A percentile compares a stretch with the other conserved stretches of the same genome.
These are phyloP conservation scores for Rutstroemia sp. DNA, from an alignment of 2,329 filamentous ascomycete genomes.

Conservation along the genomic window DNA sequence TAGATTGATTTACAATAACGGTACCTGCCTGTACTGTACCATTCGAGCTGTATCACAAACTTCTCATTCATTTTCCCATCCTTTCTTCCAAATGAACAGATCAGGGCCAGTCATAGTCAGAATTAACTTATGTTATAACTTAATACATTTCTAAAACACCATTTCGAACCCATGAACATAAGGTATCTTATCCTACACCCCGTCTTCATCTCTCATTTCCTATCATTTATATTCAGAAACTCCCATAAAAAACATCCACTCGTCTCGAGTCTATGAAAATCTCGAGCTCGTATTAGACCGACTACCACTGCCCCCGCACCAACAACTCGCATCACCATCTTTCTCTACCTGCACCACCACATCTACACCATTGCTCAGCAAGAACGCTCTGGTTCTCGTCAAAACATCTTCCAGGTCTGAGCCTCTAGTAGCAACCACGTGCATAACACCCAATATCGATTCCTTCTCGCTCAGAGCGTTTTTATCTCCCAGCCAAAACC, in stretches of 20 bases:
- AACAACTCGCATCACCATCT: conserved; percentile 64
- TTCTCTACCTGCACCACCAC: conserved; percentile 82
- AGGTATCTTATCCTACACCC: background rate
- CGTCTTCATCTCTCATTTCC: background rate
- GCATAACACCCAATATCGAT: conserved; percentile 73
- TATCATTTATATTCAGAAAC: background rate
- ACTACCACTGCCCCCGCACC: conserved; percentile 39
- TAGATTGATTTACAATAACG: no score
- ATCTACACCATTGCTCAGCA: conserved; percentile 66
- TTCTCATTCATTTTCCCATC: no score
- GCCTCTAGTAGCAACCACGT: conserved; percentile 67
- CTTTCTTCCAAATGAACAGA: no score
- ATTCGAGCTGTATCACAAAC: no score
- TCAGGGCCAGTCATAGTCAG: no score
- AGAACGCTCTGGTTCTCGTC: conserved; percentile 64
- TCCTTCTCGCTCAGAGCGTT: conserved; percentile 32
- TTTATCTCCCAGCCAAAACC: conserved; percentile 85
- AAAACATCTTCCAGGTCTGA: conserved; percentile 78
- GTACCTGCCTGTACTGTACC: no score
- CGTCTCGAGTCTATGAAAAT: conserved; percentile 1
- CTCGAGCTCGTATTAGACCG: conserved; percentile 3
- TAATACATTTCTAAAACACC: background rate
- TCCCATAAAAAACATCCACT: background rate
- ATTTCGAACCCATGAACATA: background rate
- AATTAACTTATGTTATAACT: no score